Evolutionary conservation across 1,284 basidiomycete genomes (phyloP).

Genomic region (Ustilago crameri): DNA sequence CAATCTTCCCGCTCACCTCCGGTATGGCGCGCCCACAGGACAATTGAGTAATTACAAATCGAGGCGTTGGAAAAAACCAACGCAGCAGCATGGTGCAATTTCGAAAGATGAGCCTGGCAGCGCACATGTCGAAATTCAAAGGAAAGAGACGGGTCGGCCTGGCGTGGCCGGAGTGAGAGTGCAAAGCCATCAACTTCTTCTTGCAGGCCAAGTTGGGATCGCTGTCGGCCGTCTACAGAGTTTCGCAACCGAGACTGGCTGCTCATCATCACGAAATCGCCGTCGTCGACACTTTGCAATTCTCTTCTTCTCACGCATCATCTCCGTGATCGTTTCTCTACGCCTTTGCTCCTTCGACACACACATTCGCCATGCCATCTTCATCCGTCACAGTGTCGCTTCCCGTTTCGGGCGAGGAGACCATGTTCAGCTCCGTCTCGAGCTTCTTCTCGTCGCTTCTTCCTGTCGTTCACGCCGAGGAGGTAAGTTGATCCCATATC

Average conservation of each 20-base stretch:
- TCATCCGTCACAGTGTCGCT: constrained; percentile 45
- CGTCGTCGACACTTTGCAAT: constrained; percentile 3
- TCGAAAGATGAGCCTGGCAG: neutral
- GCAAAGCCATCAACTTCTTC: constrained; percentile 10
- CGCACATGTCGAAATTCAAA: constrained; percentile 7
- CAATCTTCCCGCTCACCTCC: constrained; percentile 18
- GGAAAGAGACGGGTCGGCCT: constrained; percentile 20
- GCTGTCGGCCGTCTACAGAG: constrained; percentile 11
- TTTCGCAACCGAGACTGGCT: constrained; percentile 3
- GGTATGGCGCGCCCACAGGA: constrained; percentile 4
- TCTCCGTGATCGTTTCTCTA: constrained; percentile 1
- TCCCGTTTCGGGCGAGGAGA: constrained; percentile 40
- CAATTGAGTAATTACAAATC: constrained; percentile 28
- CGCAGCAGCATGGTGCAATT: constrained; percentile 7
- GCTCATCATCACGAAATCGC: constrained; percentile 11
- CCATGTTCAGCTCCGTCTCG: constrained; percentile 48
- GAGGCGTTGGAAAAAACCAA: neutral
- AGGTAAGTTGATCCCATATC: constrained; percentile 39
- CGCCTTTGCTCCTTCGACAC: constrained; percentile 10
- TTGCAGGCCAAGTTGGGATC: constrained; percentile 3
- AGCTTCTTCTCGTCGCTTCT: constrained; percentile 56
- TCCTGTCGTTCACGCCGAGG: constrained; percentile 56
- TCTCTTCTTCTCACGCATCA: constrained; percentile 6
- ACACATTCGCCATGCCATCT: constrained; percentile 42
- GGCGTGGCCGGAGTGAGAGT: constrained; percentile 3